Base-by-base conservation (phyloP, 441 rosid genomes). In the Manihot esculenta region DNA sequence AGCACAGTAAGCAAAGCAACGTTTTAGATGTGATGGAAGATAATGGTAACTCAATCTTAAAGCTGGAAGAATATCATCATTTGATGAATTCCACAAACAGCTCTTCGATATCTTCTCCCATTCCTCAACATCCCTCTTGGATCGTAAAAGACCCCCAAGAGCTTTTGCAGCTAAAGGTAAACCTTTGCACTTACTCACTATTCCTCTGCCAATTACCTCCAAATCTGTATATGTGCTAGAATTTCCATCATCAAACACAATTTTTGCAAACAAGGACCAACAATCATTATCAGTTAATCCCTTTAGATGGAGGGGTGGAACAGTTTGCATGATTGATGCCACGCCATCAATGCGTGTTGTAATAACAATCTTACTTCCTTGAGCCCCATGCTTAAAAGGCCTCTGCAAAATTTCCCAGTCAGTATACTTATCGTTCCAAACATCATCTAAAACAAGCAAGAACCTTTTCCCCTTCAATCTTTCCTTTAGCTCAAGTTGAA, bases 1-100 rank as follows among this genome's bases (percentile, higher is more conserved):
- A 1, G 83, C 65, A 26, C 76, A 80, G 20, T 80, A 80, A 5
- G 78, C 75, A 59, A 80, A 80, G 42, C 83, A 80, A 45, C 64
- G 74, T 60, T 74, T 77, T 11, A 80, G 69, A 69, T 76, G 72
- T 7, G 78, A 49, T n/a, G 76, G 78, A 20, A 80, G 76, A 63
- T 64, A 48, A 51, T 70, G 61, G 17, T 77, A 77, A 58, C 83
- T 77, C 58, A 80, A 30, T 55, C 53, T 65, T 56, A 77, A 24
- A 51, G 80, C 78, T 5, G 80, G 76, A 23, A 80, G 64, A 10
- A 80, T 72, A 21, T 49, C 62, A n/a, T 70, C 72, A 35, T 77
- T 62, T 5, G 58, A 26, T 23, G 68, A 54, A 53, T 70, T 50
- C 83, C 83, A 79, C 18, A 79, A 62, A 9, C 77, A 70, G 42